phyloP scores from a whole-genome alignment of 129 eudicot genomes.

The Cynara cardunculus region DNA sequence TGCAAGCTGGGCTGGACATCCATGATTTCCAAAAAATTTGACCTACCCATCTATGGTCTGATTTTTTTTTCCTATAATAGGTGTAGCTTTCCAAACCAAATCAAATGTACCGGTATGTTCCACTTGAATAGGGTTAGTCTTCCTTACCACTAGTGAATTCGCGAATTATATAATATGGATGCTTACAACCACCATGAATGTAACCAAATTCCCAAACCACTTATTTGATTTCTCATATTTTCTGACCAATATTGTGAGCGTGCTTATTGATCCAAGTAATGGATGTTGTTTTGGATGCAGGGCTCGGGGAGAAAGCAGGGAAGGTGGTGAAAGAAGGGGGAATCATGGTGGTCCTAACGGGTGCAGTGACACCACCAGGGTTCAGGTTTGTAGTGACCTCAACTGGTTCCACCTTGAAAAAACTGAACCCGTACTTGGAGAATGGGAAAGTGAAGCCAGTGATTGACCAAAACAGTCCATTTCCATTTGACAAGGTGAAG shows the following conservation, averaged over 20 bases:
- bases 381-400: slow-evolving; percentile 39
- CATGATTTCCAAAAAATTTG: no score
- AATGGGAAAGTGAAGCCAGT: slow-evolving; percentile 38
- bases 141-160: not conserved
- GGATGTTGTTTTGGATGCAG: slow-evolving; percentile 18
- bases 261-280: not conserved
- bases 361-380: slow-evolving; percentile 38
- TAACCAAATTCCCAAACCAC: not conserved
- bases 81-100: no score
- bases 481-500: slow-evolving; percentile 35
- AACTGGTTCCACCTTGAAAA: slow-evolving; percentile 24
- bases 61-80: no score
- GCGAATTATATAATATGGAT: no score
- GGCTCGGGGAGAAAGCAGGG: slow-evolving; percentile 39
- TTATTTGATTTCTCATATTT: not conserved
- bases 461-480: slow-evolving; percentile 35
- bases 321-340: slow-evolving; percentile 45
- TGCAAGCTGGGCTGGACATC: no score
- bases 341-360: slow-evolving; percentile 34
- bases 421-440: slow-evolving; percentile 34
- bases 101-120: no score
- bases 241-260: not conserved
- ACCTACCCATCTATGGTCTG: no score
- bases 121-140: no score
- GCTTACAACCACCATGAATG: not conserved